Percentiles rank a stretch among this genome's conserved stretches.
phyloP scores from a whole-genome alignment of 2,329 filamentous ascomycete species.

The Penicillium sp. region DNA sequence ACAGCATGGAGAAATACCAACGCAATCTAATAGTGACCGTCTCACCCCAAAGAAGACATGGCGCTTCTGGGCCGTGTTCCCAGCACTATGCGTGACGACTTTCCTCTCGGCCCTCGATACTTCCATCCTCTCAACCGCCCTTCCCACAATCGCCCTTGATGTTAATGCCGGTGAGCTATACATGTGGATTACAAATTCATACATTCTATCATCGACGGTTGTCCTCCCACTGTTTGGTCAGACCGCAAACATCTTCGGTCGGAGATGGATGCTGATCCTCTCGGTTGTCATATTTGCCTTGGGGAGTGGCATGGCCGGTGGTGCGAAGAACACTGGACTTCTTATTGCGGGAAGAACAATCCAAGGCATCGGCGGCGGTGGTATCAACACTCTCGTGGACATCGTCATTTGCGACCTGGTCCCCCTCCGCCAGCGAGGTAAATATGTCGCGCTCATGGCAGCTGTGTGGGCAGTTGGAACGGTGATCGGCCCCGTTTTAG shows the following conservation, averaged over 20 bases:
- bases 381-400: conserved; percentile 4
- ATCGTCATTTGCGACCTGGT: conserved; percentile 9
- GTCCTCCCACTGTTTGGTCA: conserved; percentile 55
- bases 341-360: conserved; percentile 7
- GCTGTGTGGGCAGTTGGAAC: conserved; percentile 7
- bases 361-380: conserved; percentile 9
- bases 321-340: conserved; percentile 39
- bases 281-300: conserved; percentile 51
- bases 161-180: conserved; percentile 35
- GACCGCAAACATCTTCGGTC: conserved; percentile 54
- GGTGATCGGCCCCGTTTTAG: conserved; percentile 6
- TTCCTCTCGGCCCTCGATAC: conserved; percentile 40
- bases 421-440: conserved; percentile 12
- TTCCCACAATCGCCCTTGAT: conserved; percentile 42
- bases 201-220: conserved; percentile 41
- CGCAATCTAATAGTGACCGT: not conserved
- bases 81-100: conserved; percentile 25
- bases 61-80: conserved; percentile 34
- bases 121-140: conserved; percentile 43
- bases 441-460: conserved; percentile 8
- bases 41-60: not conserved
- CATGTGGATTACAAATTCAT: conserved; percentile 39
- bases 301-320: conserved; percentile 55
- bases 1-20: not conserved
- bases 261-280: conserved; percentile 44